Conservation (phyloP, 129 eudicot species). For the Lactuca saligna region DNA sequence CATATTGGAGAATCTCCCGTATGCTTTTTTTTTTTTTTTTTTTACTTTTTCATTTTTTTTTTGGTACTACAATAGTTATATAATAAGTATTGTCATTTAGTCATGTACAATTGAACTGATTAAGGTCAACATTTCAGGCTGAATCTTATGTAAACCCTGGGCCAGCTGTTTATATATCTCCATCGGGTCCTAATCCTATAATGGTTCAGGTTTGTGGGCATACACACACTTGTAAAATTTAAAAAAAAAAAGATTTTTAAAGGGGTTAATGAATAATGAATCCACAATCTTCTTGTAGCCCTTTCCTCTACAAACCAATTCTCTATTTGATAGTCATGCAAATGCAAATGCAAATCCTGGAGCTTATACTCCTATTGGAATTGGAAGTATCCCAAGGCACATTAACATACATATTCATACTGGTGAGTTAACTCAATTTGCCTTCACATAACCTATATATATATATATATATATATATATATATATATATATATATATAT, state of each 20-base stretch:
- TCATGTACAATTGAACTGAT: constrained; percentile 17
- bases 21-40: constrained; percentile 22
- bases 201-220: constrained; percentile 86
- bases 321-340: constrained; percentile 54
- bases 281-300: constrained; percentile 53
- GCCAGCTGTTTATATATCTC: constrained; percentile 89
- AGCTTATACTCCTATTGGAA: constrained; percentile 51
- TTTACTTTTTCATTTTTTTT: constrained; percentile 4
- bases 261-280: constrained; percentile 5
- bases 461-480: constrained; percentile 9
- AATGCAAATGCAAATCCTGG: constrained; percentile 37
- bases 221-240: neutral
- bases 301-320: constrained; percentile 74
- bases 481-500: constrained; percentile 9
- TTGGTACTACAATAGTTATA: neutral
- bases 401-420: constrained; percentile 89
- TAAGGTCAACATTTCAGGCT: constrained; percentile 51
- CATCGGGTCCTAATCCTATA: constrained; percentile 92
- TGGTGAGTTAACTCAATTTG: constrained; percentile 39
- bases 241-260: no score
- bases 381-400: constrained; percentile 65
- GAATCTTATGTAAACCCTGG: constrained; percentile 84
- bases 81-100: neutral
- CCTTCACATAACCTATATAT: constrained; percentile 7
- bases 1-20: constrained; percentile 86